Conservation (phyloP, 352 stramenopile species). For the Globisporangium heterothallicum region DNA sequence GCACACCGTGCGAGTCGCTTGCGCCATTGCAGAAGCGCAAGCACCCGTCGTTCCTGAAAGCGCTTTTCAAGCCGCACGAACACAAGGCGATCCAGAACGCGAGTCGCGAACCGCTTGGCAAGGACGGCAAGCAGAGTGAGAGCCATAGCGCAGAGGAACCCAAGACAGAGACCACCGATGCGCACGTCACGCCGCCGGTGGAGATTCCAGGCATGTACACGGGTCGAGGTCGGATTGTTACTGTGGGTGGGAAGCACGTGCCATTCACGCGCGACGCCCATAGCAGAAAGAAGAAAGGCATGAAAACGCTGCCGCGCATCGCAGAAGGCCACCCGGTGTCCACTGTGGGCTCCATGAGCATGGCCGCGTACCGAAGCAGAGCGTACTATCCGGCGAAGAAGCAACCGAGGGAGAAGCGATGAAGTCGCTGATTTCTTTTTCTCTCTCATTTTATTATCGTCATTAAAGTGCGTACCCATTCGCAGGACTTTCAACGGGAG, state of each 20-base stretch:
- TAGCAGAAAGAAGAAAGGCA: conserved; percentile 13
- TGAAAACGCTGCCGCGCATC: conserved; percentile 17
- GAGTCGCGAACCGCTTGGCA: background rate
- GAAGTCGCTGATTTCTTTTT: background rate
- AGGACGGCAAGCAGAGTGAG: background rate
- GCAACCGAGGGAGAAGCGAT: conserved; percentile 6
- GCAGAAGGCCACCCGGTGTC: background rate
- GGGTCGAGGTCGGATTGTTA: conserved; percentile 17
- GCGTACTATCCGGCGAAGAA: conserved; percentile 5
- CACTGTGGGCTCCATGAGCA: conserved; percentile 1
- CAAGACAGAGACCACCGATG: background rate
- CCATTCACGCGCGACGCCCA: conserved; percentile 25
- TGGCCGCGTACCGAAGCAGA: conserved; percentile 2
- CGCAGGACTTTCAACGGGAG: no score
- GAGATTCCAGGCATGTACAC: conserved; percentile 21
- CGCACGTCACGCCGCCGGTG: conserved; percentile 22
- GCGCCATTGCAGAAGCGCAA: conserved; percentile 3
- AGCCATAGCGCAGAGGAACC: background rate
- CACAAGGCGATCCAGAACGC: conserved; percentile 4
- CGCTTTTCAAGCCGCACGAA: conserved; percentile 10
- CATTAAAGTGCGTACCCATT: conserved; percentile 2
- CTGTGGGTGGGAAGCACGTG: conserved; percentile 18
- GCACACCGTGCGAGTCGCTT: background rate
- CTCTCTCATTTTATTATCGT: background rate
- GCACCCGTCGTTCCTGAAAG: conserved; percentile 6